These are phyloP conservation scores for Apiospora phragmitis DNA, from an alignment of 2,329 filamentous ascomycete species.

Conservation along the genomic window DNA sequence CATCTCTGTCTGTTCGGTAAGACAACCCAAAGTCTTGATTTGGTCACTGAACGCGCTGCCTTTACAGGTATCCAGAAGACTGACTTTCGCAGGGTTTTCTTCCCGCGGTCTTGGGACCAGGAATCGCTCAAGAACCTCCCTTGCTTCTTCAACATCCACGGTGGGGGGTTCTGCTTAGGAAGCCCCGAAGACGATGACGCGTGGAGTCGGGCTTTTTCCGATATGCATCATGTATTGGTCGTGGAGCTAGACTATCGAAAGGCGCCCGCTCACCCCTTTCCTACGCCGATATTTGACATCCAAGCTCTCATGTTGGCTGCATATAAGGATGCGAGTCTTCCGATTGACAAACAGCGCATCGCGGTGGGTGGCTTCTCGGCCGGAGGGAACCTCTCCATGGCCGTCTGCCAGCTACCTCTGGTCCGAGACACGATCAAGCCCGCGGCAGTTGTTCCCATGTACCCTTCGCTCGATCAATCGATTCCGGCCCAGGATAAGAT, in stretches of 20 bases:
- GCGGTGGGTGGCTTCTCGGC: conserved; percentile 46
- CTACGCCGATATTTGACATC: conserved; percentile 39
- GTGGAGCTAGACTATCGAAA: conserved; percentile 45
- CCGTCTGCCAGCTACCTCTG: conserved; percentile 37
- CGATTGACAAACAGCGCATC: conserved; percentile 40
- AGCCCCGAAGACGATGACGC: conserved; percentile 38
- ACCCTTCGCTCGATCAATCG: conserved; percentile 44
- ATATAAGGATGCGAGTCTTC: conserved; percentile 39
- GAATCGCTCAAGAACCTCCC: conserved; percentile 30
- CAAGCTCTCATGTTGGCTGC: conserved; percentile 39
- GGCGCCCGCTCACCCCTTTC: conserved; percentile 41
- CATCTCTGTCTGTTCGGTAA: conserved; percentile 35
- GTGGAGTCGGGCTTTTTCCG: conserved; percentile 39
- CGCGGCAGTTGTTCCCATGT: conserved; percentile 34
- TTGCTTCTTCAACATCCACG: conserved; percentile 45
- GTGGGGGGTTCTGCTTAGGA: conserved; percentile 43
- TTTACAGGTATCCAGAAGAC: not conserved
- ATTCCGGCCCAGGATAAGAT: conserved; percentile 30
- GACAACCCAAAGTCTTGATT: not conserved
- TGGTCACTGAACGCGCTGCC: not conserved
- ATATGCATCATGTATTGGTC: conserved; percentile 40
- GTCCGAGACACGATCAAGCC: conserved; percentile 34
- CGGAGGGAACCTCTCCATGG: conserved; percentile 43
- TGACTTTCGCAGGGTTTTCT: conserved; percentile 31
- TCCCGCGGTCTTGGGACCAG: conserved; percentile 31